Conservation (phyloP, 208 protist species). For the Phytomonas sp. region DNA sequence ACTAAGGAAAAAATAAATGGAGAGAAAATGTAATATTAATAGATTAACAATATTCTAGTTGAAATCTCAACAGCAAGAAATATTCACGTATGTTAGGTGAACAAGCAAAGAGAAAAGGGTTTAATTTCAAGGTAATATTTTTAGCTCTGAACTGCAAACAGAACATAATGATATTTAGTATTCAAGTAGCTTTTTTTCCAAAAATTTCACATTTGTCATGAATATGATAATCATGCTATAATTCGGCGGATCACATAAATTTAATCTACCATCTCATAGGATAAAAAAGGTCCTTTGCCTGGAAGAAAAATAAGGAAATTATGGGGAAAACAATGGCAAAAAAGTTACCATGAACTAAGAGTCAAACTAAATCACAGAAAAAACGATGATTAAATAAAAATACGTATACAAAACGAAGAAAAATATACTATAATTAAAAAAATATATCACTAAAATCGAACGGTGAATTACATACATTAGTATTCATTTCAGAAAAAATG, state of each 20-base stretch:
- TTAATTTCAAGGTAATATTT: slow-evolving; percentile 6
- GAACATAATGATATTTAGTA: slow-evolving; percentile 5
- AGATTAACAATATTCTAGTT: neutral
- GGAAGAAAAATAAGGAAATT: neutral
- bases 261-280: neutral
- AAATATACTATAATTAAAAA: slow-evolving; percentile 1
- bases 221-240: slow-evolving; percentile 4
- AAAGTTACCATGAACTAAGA: neutral
- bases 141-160: slow-evolving; percentile 4
- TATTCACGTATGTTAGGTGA: neutral
- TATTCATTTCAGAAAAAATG: neutral
- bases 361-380: slow-evolving; percentile 3
- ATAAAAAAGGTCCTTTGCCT: neutral
- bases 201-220: neutral
- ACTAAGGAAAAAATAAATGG: neutral
- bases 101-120: neutral
- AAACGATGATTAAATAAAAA: slow-evolving; percentile 5
- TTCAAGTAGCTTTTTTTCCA: neutral
- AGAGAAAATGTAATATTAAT: neutral
- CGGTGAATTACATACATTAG: neutral
- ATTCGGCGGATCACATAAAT: neutral
- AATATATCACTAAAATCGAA: neutral
- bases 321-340: neutral
- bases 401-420: slow-evolving; percentile 6
- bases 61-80: slow-evolving; percentile 1